Conservation (phyloP, 352 stramenopile genomes). For the Phytophthora sp. region DNA sequence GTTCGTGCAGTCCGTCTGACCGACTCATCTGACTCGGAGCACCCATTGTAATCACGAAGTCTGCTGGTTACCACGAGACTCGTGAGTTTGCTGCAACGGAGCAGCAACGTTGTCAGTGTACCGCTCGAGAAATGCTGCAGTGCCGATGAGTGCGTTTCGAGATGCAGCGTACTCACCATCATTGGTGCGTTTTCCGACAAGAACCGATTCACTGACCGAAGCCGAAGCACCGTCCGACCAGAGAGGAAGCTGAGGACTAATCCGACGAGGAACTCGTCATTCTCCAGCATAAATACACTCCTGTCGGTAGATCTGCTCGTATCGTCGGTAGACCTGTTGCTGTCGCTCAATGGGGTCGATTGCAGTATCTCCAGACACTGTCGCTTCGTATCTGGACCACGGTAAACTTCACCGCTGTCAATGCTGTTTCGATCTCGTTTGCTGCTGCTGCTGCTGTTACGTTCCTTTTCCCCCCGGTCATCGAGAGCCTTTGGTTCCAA, state of each 20-base stretch:
- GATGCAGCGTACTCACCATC: constrained; percentile 49
- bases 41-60: not conserved
- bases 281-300: constrained; percentile 43
- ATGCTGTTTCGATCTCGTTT: constrained; percentile 8
- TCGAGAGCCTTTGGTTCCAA: constrained; percentile 34
- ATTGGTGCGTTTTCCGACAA: constrained; percentile 38
- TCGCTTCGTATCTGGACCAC: constrained; percentile 9
- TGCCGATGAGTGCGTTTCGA: constrained; percentile 40
- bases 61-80: constrained; percentile 53
- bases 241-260: constrained; percentile 61
- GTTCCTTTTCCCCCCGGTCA: constrained; percentile 1
- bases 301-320: not conserved
- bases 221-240: constrained; percentile 43
- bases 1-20: not conserved
- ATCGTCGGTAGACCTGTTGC: not conserved
- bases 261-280: constrained; percentile 50
- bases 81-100: constrained; percentile 40
- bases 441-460: not conserved
- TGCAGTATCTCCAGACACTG: constrained; percentile 9
- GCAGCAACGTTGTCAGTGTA: constrained; percentile 37
- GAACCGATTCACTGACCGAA: constrained; percentile 52
- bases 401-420: not conserved
- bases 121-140: constrained; percentile 33
- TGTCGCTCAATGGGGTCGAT: no score
- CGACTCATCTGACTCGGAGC: not conserved